Base-by-base conservation (phyloP, 495 filamentous ascomycete genomes). In the Penicillium dipodomyicola region DNA sequence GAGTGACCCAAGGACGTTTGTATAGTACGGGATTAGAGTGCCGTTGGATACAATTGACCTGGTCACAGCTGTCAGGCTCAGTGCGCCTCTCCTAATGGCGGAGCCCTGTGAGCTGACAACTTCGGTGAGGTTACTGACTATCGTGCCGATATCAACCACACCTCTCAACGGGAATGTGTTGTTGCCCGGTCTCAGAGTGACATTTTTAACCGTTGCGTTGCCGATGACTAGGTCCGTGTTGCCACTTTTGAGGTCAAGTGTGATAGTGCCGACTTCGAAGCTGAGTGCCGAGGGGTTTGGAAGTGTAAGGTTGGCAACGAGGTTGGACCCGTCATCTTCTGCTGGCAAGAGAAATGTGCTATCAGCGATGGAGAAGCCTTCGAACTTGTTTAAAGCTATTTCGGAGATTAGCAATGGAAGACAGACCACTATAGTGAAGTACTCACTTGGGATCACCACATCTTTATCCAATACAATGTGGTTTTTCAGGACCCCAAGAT, bases 121-220 rank as follows among this genome's bases (percentile, higher is more conserved):
- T 5, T 44, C 45, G 3, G 49, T 43, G 5, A 77, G 54, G 46
- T 75, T 70, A 0, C 47, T 29, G 40, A 77, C 30, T 2, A 72
- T 51, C 3, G 51, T 61, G 19, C 47, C 53, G 20, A 77, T 43
- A 46, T 77, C 71, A 25, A 76, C 41, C 25, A 59, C 57, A 20
- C 67, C 69, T 53, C 71, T 75, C 61, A 88, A 74, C 5, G 74
- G 69, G 54, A 78, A 72, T 37, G 71, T 68, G 70, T 87, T 87
- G 58, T 78, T 75, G 23, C 87, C 87, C 3, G 87, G 85, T 8
- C 49, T 55, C 40, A 89, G 77, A 4, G 72, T 65, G 15, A 89
- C 73, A 65, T 86, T 77, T 60, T 76, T 64, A 39, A 90, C 64
- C 19, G 73, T 79, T 40, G 78, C 73, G 50, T 72, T 80, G 56